Evolutionary conservation across 352 stramenopile species (phyloP).

Genomic region (Phytophthora pluvialis): DNA sequence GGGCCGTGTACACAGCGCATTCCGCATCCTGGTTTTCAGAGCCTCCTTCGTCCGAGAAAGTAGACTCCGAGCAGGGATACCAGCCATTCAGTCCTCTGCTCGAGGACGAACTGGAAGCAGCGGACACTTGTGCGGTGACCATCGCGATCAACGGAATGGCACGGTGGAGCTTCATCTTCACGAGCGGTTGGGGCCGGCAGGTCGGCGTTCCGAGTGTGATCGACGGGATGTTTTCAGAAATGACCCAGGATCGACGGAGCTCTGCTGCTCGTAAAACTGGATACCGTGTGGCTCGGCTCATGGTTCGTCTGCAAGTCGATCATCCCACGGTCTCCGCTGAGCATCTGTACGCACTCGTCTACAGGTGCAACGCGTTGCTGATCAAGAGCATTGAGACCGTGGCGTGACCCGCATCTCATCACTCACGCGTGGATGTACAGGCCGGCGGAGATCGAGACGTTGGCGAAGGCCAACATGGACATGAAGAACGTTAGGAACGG

Average conservation of each 20-base stretch:
- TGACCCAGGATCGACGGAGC: not conserved
- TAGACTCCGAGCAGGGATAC: conserved; percentile 39
- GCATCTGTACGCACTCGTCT: too few relatives aligned
- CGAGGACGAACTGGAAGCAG: conserved; percentile 3
- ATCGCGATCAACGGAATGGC: conserved; percentile 1
- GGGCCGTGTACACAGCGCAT: conserved; percentile 41
- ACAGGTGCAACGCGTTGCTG: not conserved
- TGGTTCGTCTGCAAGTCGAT: too few relatives aligned
- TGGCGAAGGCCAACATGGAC: too few relatives aligned
- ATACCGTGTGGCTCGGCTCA: too few relatives aligned
- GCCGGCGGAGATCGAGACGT: too few relatives aligned
- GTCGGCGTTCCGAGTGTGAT: not conserved
- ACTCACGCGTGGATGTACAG: too few relatives aligned
- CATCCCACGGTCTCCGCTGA: too few relatives aligned
- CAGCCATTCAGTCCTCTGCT: conserved; percentile 32
- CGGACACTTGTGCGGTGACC: conserved; percentile 5
- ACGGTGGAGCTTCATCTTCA: conserved; percentile 7
- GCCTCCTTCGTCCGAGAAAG: conserved; percentile 28
- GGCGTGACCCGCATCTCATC: too few relatives aligned
- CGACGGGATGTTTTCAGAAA: conserved; percentile 7
- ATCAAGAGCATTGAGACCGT: not conserved
- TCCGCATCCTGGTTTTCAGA: conserved; percentile 24
- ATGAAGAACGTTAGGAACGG: too few relatives aligned
- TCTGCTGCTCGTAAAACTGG: too few relatives aligned
- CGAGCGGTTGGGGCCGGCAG: not conserved